Evolutionary conservation across 2,329 filamentous ascomycete species (phyloP), one percentile per base, ranked within the genome.

Genomic region (Aspergillus sp.): DNA sequence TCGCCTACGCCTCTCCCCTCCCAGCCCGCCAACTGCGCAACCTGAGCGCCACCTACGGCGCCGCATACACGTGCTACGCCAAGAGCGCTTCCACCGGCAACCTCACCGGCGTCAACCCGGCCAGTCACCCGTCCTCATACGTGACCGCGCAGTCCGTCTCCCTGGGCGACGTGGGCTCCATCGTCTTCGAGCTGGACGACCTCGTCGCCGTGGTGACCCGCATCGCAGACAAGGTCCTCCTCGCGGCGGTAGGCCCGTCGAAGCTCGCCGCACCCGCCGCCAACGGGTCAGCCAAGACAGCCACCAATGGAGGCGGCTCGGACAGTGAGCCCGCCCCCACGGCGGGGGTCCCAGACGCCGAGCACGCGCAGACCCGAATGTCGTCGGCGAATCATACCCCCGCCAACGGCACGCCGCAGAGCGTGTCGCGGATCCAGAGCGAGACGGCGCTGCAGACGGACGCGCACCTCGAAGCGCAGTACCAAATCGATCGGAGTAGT

Each of bases 31-130:
- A 74, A 55, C 59, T 75, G 10, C 71, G 73, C 50, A 74, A 71
- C 53, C 61, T 75, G 16, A 73, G 70, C 54, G 71, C 73, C 32
- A 74, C 72, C 20, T 75, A 75, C 53, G 73, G 73, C 14, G 72
- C 73, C 31, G 73, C 73, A 3, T 75, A 75, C 56, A 73, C 69
- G 44, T 71, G 69, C 46, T 75, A 75, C 54, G 73, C 73, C 9
- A 71, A 73, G 50, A 73, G 60, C 16, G 69, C 67, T 1, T 69
- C 72, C 5, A 71, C 60, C 16, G 72, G 72, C 17, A 75, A 75
- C 52, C 63, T 75, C 6, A 75, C 72, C 0, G 72, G 71, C 19
- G 71, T 75, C 32, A 75, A 73, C 54, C 71, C 72, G 2, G 66
- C 71, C 20, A 73, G 68, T 42, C 71, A 75, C 47, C 73, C 73